Evolutionary conservation across 2,329 filamentous ascomycete species (phyloP), one percentile per base, ranked within the genome.

Genomic region (Colletotrichum nymphaeae): DNA sequence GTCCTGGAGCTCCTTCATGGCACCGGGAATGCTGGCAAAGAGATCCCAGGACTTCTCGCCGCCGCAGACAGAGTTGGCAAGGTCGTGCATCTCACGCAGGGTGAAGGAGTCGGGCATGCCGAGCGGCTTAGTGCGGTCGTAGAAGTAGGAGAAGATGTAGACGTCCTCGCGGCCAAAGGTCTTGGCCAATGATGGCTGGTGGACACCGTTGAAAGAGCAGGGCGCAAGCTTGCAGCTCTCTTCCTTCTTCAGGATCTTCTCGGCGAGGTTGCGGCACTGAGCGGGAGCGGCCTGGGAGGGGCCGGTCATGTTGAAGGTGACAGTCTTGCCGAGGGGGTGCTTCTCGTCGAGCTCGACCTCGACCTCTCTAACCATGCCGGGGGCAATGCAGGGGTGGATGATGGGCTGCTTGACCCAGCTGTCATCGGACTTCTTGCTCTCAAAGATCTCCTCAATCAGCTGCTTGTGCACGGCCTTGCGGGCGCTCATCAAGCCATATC

Each of bases 31-130:
- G 70, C 89, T 89, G 68, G 89, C 86, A 80, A 99, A 99, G 0
- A 94, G 88, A 76, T 93, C 92, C 97, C 97, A 99, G 42, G 88
- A 87, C 22, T 86, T 80, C 81, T 93, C 90, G 37, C 95, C 95
- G 72, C 90, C 90, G 83, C 97, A 99, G 12, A 99, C 97, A 53
- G 93, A 93, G 76, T 92, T 88, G 0, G 97, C 92, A 22, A 98
- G 90, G 74, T 97, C 94, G 79, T 95, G 93, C 79, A 99, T 89
- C 86, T 99, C 97, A 63, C 92, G 90, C 42, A 99, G 87, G 1
- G 95, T 98, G 84, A 98, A 99, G 6, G 94, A 95, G 77, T 98
- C 95, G n/a, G 97, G 97, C 95, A 99, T 98, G 77, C 97, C 97
- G 12, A 99, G 91, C 5, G 95, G 94, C 82, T 94, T 90, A 28